Percentiles rank a stretch among this genome's conserved stretches.
Conservation (phyloP, 768 basidiomycete genomes). For the Cyclocybe cylindracea region DNA sequence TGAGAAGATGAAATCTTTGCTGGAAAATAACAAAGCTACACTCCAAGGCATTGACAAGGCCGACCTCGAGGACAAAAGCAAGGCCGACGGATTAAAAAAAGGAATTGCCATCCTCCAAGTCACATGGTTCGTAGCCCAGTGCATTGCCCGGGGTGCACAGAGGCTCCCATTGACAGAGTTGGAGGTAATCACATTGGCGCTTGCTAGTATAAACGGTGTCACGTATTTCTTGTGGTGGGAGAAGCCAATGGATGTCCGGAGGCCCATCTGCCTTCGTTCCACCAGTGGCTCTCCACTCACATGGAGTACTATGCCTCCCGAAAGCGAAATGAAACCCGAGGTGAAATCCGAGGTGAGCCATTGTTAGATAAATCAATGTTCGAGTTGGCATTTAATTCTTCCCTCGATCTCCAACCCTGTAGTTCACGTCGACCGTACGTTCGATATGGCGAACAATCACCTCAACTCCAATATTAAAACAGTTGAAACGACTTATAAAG, state of each 20-base stretch:
- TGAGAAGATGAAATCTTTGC: background rate
- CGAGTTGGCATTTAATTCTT: no score
- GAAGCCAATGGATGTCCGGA: slow-evolving; percentile 29
- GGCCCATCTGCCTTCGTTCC: no score
- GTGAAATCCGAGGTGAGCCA: no score
- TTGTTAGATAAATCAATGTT: no score
- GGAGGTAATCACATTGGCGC: slow-evolving; percentile 30
- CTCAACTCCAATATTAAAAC: no score
- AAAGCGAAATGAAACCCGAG: no score
- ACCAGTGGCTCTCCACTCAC: slow-evolving; percentile 2
- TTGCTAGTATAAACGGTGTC: slow-evolving; percentile 23
- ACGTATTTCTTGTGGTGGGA: slow-evolving; percentile 32
- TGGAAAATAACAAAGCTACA: background rate
- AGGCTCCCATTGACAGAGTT: slow-evolving; percentile 24
- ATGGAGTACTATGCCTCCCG: background rate
- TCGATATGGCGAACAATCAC: no score
- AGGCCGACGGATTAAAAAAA: slow-evolving; percentile 29
- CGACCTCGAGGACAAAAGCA: slow-evolving; percentile 14
- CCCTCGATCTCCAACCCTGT: no score
- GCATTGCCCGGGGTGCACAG: slow-evolving; percentile 17
- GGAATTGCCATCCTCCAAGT: slow-evolving; percentile 25
- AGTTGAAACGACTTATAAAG: no score
- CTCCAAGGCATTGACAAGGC: slow-evolving; percentile 1
- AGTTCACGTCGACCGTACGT: no score
- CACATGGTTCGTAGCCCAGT: slow-evolving; percentile 29